These are phyloP conservation scores for Alternaria novae-zelandiae DNA, from an alignment of 2,329 filamentous ascomycete species.

Conservation along the genomic window DNA sequence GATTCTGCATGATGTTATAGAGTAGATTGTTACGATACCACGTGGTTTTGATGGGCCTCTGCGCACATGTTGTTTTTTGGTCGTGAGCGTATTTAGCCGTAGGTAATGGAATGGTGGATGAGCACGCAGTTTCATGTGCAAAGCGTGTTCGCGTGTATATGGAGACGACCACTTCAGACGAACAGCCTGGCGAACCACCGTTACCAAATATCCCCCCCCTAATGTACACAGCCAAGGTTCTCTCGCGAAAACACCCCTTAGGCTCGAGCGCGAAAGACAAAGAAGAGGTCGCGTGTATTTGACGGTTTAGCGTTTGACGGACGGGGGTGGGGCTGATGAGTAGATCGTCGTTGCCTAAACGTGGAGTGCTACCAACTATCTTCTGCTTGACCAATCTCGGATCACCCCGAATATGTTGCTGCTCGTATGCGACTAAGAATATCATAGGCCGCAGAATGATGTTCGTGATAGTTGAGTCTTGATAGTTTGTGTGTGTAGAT, in stretches of 20 bases:
- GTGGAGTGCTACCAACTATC: neutral
- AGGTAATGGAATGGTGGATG: too few relatives aligned
- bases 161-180: too few relatives aligned
- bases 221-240: too few relatives aligned
- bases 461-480: neutral
- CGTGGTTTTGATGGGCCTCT: neutral
- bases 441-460: neutral
- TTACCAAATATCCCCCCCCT: too few relatives aligned
- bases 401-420: neutral
- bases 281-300: too few relatives aligned
- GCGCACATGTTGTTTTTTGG: neutral
- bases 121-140: too few relatives aligned
- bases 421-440: neutral
- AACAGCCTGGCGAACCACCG: too few relatives aligned
- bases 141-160: too few relatives aligned
- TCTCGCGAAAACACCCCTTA: too few relatives aligned
- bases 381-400: neutral
- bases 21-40: neutral
- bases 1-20: slow-evolving; percentile 11
- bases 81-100: neutral
- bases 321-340: too few relatives aligned
- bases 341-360: neutral
- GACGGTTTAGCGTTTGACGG: too few relatives aligned
- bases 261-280: too few relatives aligned
- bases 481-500: neutral